These are phyloP conservation scores for Lachnellula hyalina DNA, from an alignment of 2,329 filamentous ascomycete species.

Conservation along the genomic window DNA sequence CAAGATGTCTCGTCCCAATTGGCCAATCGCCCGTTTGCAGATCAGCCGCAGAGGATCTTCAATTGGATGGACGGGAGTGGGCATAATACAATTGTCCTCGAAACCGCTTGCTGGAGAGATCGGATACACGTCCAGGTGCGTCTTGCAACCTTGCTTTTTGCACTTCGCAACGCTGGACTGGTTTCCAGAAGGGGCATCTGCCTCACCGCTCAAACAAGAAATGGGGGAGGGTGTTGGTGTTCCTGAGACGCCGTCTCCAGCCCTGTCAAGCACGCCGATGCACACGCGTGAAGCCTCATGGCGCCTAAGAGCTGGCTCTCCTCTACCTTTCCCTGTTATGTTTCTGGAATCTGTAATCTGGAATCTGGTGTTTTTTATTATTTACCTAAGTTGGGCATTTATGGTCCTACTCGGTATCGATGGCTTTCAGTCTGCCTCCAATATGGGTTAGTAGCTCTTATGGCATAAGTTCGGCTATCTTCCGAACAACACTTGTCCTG, in stretches of 20 bases:
- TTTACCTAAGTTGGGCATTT: not conserved
- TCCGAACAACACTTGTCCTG: not conserved
- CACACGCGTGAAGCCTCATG: constrained; percentile 12
- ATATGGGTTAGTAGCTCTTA: constrained; percentile 8
- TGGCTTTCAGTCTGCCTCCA: not conserved
- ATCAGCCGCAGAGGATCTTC: constrained; percentile 11
- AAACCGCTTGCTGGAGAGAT: not conserved
- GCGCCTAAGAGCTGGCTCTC: not conserved
- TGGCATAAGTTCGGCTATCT: constrained; percentile 27
- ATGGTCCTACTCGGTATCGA: not conserved
- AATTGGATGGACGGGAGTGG: constrained; percentile 17
- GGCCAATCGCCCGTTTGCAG: constrained; percentile 28
- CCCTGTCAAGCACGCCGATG: constrained; percentile 13
- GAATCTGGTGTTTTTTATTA: not conserved
- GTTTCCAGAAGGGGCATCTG: constrained; percentile 19
- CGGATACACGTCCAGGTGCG: constrained; percentile 1
- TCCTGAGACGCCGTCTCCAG: constrained; percentile 18
- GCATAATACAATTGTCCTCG: constrained; percentile 14
- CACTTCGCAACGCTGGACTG: constrained; percentile 17
- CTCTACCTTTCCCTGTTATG: not conserved
- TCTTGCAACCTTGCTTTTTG: not conserved
- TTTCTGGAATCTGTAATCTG: no score
- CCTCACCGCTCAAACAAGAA: constrained; percentile 31
- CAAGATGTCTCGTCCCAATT: constrained; percentile 12
- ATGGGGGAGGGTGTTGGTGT: constrained; percentile 7